Base-by-base conservation (phyloP, 768 basidiomycete species). In the Guyanaporus albipodus region DNA sequence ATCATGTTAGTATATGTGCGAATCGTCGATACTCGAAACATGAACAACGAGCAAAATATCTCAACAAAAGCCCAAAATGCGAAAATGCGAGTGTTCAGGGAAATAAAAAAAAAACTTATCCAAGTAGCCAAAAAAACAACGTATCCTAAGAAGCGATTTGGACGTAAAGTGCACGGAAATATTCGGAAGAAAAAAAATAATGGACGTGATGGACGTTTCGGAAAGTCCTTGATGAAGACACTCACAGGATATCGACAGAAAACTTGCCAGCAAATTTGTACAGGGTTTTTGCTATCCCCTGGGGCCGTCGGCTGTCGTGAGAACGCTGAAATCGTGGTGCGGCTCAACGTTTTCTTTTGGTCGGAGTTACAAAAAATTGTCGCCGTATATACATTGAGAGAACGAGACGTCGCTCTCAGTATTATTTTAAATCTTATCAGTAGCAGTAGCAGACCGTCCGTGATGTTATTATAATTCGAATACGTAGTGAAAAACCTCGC, bases 71-170 rank as follows among this genome's bases (percentile, higher is more conserved):
- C 41, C 37, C 61, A 63, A 67, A 66, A 67, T 66, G 44, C 63
- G 66, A 66, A 63, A 64, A 61, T 54, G 48, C 49, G 33, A 36
- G 43, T 7, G 32, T 11, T 35, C 40, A 46, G 51, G 53, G 62
- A 59, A 62, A 62, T 64, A 63, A 67, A 55, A 64, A 59, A 62
- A 62, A 67, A 63, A 67, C 57, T 61, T 67, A 66, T 61, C 59
- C 63, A 56, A 56, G 55, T 50, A 54, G n/a, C n/a, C n/a, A n/a
- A n/a, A n/a, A 32, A 64, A 64, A 59, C 59, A 49, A 56, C 43
- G 50, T 53, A 67, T 59, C 55, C 46, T 42, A 55, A 58, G 48
- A 53, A 43, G 48, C 49, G 59, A 67, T 57, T 57, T 47, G 40
- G 26, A 19, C 33, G 51, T 40, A 34, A 24, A 43, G 38, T 28